Evolutionary conservation across 1,139 yeast species (phyloP).

Genomic region (Scheffersomyces illinoinensis): DNA sequence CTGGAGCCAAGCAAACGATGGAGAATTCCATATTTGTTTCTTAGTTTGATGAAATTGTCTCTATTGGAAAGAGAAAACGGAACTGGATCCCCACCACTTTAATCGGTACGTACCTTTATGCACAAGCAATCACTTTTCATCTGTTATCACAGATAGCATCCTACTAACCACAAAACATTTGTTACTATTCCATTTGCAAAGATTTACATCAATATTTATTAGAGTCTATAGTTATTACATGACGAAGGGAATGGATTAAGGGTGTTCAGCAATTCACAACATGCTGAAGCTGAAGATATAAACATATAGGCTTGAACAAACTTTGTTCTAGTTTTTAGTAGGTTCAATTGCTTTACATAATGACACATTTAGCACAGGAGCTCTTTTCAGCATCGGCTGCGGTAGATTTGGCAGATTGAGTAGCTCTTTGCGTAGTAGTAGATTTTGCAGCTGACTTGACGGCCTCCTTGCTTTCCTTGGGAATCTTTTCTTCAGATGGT

Average conservation of each 20-base stretch:
- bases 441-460: slow-evolving; percentile 7
- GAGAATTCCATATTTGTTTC: not conserved
- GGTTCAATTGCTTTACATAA: slow-evolving; percentile 7
- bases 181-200: not conserved
- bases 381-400: slow-evolving; percentile 7
- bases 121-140: not conserved
- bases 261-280: not conserved
- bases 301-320: not conserved
- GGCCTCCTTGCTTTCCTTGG: slow-evolving; percentile 7
- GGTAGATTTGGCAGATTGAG: slow-evolving; percentile 8
- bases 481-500: not conserved
- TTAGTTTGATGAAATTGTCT: not conserved
- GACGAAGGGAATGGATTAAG: not conserved
- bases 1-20: not conserved
- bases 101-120: not conserved
- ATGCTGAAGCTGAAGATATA: not conserved
- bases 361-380: slow-evolving; percentile 13
- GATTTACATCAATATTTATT: no score
- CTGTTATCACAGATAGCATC: not conserved
- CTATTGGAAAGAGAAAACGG: not conserved
- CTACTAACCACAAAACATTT: not conserved
- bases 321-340: not conserved
- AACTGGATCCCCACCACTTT: not conserved
- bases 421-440: slow-evolving; percentile 2
- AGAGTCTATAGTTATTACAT: not conserved